Evolutionary conservation across 1,139 yeast species (phyloP).

Genomic region (Sugiyamaella xylanicola): DNA sequence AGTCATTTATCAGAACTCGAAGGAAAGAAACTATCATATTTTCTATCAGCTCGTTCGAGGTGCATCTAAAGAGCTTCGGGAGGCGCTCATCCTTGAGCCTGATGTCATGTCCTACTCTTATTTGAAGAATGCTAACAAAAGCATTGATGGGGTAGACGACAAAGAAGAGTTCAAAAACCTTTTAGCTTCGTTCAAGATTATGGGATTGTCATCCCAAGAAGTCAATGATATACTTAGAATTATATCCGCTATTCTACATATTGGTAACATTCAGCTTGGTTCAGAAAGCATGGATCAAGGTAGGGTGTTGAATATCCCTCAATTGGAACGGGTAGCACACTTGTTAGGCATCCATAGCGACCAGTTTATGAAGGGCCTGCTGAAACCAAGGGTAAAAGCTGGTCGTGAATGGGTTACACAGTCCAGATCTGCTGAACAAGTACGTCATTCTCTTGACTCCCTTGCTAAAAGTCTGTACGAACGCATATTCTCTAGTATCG

Average conservation of each 20-base stretch:
- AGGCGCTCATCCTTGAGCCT: constrained; percentile 53
- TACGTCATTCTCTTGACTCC: constrained; percentile 80
- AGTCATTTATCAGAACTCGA: constrained; percentile 73
- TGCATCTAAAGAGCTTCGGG: constrained; percentile 52
- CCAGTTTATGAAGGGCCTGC: constrained; percentile 59
- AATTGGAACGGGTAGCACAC: constrained; percentile 58
- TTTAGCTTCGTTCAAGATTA: constrained; percentile 65
- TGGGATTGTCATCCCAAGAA: constrained; percentile 67
- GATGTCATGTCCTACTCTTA: constrained; percentile 55
- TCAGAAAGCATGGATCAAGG: constrained; percentile 79
- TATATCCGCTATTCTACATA: constrained; percentile 75
- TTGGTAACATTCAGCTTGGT: constrained; percentile 81
- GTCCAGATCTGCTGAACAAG: constrained; percentile 78
- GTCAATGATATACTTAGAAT: constrained; percentile 62
- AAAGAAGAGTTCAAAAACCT: constrained; percentile 62
- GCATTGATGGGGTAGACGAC: constrained; percentile 76
- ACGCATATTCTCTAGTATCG: constrained; percentile 75
- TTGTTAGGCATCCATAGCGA: constrained; percentile 65
- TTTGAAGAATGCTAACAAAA: constrained; percentile 55
- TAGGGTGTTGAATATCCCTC: constrained; percentile 55
- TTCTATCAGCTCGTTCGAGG: constrained; percentile 87
- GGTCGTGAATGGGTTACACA: constrained; percentile 86
- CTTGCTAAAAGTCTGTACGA: constrained; percentile 87
- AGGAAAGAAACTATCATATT: constrained; percentile 89
- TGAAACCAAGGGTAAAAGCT: constrained; percentile 86